phyloP scores from a whole-genome alignment of 768 basidiomycete genomes.

The Pleurotus salmoneostramineus region DNA sequence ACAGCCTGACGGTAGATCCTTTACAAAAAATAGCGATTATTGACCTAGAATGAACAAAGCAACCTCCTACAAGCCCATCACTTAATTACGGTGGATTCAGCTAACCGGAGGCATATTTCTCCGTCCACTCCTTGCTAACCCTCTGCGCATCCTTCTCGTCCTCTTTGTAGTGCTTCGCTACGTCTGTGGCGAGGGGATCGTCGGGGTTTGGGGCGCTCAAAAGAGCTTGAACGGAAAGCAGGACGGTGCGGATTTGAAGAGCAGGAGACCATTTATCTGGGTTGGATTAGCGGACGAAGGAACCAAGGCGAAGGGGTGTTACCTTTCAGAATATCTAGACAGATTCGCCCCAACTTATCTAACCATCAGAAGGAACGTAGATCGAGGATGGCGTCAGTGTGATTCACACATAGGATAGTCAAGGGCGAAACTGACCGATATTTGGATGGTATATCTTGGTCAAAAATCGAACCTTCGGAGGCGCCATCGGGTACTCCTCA shows the following conservation, averaged over 20 bases:
- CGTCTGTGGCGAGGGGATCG: conserved; percentile 90
- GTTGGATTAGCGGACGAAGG: neutral
- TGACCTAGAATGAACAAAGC: too few relatives aligned
- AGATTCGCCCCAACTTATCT: conserved; percentile 99
- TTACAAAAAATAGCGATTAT: too few relatives aligned
- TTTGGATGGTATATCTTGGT: conserved; percentile 99
- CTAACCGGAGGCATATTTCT: conserved; percentile 62
- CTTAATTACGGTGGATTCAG: too few relatives aligned
- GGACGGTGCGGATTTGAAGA: conserved; percentile 95
- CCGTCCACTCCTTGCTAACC: conserved; percentile 95
- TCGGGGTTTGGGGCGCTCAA: conserved; percentile 96
- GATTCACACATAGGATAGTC: neutral
- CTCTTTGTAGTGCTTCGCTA: conserved; percentile 98
- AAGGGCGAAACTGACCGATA: conserved; percentile 67
- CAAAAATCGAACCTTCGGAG: conserved; percentile 95
- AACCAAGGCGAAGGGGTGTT: conserved; percentile 14
- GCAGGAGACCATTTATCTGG: conserved; percentile 99
- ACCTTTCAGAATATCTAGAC: conserved; percentile 97
- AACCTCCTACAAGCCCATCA: too few relatives aligned
- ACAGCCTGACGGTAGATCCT: too few relatives aligned
- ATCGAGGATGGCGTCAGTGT: neutral
- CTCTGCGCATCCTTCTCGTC: conserved; percentile 90
- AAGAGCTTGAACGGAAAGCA: conserved; percentile 96
- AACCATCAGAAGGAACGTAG: conserved; percentile 7
- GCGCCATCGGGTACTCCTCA: conserved; percentile 99